Evolutionary conservation across 768 basidiomycete genomes (phyloP), one percentile per base, ranked within the genome.

Genomic region (Kwoniella dejecticola): DNA sequence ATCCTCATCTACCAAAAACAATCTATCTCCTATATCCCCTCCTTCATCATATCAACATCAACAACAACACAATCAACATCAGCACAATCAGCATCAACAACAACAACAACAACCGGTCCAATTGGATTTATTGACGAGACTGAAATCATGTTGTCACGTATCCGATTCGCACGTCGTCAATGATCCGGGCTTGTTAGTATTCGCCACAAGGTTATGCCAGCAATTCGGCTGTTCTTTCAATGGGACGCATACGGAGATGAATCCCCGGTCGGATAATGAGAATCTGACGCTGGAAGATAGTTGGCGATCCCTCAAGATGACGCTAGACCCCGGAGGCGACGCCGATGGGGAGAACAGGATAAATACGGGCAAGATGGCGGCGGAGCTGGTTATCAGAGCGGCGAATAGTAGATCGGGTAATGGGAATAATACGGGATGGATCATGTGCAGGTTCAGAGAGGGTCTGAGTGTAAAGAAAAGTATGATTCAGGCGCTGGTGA

Each of bases 141-240:
- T 78, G 17, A 75, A 76, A 57, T 55, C 64, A 52, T 78, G 77
- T 55, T 78, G 77, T 50, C 77, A 76, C 54, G 58, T 78, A 6
- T 69, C 69, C 29, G 77, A 78, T 49, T 67, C 69, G 7, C 73
- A 74, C 69, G 75, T 75, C 21, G 70, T 75, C 36, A 72, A 72
- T 52, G 77, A 78, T 53, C 75, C 77, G 7, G 75, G 77, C 10
- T 57, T 78, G 12, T 62, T 78, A 38, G 69, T 76, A 23, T 78
- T 76, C 50, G 77, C 76, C 17, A 76, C 74, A 29, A 50, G 74
- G n/a, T 61, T 78, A 31, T 77, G 75, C 44, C 70, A 75, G 24
- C 68, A 70, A 19, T 74, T 77, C 26, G 73, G 73, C 3, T 78
- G 75, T 52, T 29, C 49, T 7, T 74, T 64, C 48, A 36, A 27